Conservation (phyloP, 2,329 filamentous ascomycete species). For the Cytospora piceicola region DNA sequence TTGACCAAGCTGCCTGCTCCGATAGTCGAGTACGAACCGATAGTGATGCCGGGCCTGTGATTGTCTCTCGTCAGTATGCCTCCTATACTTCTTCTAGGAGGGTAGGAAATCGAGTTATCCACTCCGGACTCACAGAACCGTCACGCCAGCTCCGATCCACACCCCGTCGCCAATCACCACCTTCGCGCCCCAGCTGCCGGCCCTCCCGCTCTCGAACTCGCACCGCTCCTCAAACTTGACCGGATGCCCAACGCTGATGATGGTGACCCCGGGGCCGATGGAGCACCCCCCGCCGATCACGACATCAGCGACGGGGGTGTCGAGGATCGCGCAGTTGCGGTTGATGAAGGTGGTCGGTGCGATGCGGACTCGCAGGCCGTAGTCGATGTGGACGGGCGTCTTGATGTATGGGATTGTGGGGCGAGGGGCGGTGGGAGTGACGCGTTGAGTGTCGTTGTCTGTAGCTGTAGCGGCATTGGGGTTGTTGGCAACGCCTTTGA, state of each 20-base stretch:
- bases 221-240: conserved; percentile 35
- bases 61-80: not conserved
- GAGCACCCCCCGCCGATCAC: conserved; percentile 39
- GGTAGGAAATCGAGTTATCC: not conserved
- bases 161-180: conserved; percentile 45
- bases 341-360: conserved; percentile 41
- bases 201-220: conserved; percentile 34
- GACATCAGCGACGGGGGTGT: conserved; percentile 42
- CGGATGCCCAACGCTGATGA: conserved; percentile 39
- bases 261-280: conserved; percentile 40
- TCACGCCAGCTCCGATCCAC: conserved; percentile 45
- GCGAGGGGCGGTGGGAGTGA: conserved; percentile 28
- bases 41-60: conserved; percentile 37
- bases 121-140: conserved; percentile 38
- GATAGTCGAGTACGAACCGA: conserved; percentile 39
- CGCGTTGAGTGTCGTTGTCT: conserved; percentile 6
- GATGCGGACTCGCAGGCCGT: conserved; percentile 40
- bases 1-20: conserved; percentile 39
- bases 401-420: conserved; percentile 40
- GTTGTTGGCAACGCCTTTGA: not conserved
- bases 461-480: not conserved
- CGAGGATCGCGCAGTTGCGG: conserved; percentile 41
- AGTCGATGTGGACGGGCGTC: conserved; percentile 40
- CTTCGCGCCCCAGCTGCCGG: conserved; percentile 37
- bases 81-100: not conserved